A percentile compares a stretch with the other conserved stretches of the same genome.
Evolutionary conservation across 805 yeast species (phyloP).

Genomic region (Wickerhamiella kurtzmanii): DNA sequence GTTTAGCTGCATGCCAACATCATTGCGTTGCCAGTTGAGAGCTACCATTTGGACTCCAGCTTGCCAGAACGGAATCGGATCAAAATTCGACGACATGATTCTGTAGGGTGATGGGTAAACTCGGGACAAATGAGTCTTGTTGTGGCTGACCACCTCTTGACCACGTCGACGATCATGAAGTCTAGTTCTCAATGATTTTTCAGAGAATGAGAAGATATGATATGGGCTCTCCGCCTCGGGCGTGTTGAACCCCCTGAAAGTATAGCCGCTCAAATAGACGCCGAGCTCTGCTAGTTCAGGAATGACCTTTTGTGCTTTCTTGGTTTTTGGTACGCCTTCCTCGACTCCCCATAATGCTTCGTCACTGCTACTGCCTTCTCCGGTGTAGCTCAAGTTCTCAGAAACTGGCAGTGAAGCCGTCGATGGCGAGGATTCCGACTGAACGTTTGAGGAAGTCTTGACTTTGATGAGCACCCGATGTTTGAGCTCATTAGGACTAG

Average conservation of each 20-base stretch:
- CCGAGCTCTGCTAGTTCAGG: conserved; percentile 43
- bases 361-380: conserved; percentile 1
- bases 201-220: conserved; percentile 81
- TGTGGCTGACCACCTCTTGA: conserved; percentile 56
- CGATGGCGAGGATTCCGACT: background rate
- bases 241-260: conserved; percentile 67
- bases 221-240: conserved; percentile 72
- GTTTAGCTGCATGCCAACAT: conserved; percentile 76
- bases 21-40: conserved; percentile 91
- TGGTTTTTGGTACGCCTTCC: conserved; percentile 10
- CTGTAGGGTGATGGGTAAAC: conserved; percentile 77
- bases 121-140: conserved; percentile 60
- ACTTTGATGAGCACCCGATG: conserved; percentile 67
- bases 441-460: conserved; percentile 35
- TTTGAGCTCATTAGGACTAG: conserved; percentile 61
- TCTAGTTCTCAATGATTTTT: conserved; percentile 51
- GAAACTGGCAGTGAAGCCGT: no score
- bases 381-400: background rate
- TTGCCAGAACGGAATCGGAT: conserved; percentile 69
- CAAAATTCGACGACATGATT: conserved; percentile 65
- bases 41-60: conserved; percentile 91
- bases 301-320: conserved; percentile 12
- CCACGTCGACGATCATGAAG: conserved; percentile 44
- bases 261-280: conserved; percentile 59
- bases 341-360: background rate